Conservation (phyloP, 208 protist genomes). For the Wallacemonas collosoma region DNA sequence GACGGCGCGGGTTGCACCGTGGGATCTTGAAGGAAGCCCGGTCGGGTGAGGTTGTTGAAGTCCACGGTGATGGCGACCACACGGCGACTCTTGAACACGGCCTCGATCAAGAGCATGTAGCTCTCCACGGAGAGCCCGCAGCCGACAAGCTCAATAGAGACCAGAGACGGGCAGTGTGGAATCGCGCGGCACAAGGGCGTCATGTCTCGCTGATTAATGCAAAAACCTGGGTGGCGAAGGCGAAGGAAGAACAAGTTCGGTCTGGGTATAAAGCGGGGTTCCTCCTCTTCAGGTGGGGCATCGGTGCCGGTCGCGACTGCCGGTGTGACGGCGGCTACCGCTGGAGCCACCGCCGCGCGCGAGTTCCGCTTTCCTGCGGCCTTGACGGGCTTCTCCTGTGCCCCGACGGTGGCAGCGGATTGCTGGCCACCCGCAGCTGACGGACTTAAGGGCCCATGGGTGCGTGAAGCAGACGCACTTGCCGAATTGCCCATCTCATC, state of each 20-base stretch:
- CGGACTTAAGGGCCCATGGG: not conserved
- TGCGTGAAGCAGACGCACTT: constrained; percentile 6
- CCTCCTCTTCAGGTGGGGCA: not conserved
- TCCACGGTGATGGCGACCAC: constrained; percentile 70
- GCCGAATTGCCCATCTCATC: not conserved
- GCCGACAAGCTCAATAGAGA: constrained; percentile 76
- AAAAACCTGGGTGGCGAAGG: constrained; percentile 77
- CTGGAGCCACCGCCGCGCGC: not conserved
- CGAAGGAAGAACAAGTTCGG: constrained; percentile 58
- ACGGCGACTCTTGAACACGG: constrained; percentile 71
- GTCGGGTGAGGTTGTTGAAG: constrained; percentile 64
- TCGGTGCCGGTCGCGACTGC: not conserved
- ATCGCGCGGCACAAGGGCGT: constrained; percentile 80
- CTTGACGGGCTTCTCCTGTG: constrained; percentile 4
- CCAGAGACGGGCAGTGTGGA: constrained; percentile 78
- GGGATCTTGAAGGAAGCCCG: constrained; percentile 55
- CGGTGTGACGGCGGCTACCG: constrained; percentile 21
- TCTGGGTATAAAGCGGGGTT: not conserved
- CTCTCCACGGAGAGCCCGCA: constrained; percentile 78
- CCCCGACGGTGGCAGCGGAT: not conserved
- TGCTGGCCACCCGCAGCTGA: no score
- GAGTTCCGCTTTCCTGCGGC: constrained; percentile 6
- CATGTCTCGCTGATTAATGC: constrained; percentile 88
- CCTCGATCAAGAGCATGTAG: constrained; percentile 85
- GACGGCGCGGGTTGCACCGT: constrained; percentile 19